A percentile compares a stretch with the other conserved stretches of the same genome.
phyloP scores from a whole-genome alignment of 179 eudicot species.

The Beta corolliflora region DNA sequence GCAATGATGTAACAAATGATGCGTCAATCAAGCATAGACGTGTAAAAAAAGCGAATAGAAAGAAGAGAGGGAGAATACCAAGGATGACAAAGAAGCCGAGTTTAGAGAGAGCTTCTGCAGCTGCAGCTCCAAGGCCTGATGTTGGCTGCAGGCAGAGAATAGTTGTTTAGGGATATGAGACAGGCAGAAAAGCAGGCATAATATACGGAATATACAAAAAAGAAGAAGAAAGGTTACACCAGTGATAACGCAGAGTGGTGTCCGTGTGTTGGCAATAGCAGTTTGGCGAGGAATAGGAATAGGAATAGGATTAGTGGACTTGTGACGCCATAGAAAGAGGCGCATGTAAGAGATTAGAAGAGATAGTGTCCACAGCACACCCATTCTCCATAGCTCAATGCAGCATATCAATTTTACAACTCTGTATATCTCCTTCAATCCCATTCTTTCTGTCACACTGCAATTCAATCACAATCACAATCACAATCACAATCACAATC shows the following conservation, averaged over 20 bases:
- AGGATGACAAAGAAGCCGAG: conserved; percentile 76
- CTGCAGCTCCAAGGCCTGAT: conserved; percentile 89
- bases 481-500: no score
- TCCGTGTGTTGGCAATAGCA: conserved; percentile 16
- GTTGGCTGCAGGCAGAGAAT: conserved; percentile 55
- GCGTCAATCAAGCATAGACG: conserved; percentile 2
- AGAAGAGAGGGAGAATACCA: conserved; percentile 39
- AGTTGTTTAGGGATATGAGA: no score
- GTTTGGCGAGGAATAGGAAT: conserved; percentile 18
- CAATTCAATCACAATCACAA: background rate
- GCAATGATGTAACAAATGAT: conserved; percentile 41
- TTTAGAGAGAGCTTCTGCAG: conserved; percentile 65
- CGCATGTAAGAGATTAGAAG: conserved; percentile 52
- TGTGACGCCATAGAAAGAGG: conserved; percentile 27
- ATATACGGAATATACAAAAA: no score
- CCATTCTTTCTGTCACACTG: conserved; percentile 4
- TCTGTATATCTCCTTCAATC: conserved; percentile 37
- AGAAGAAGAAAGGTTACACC: conserved; percentile 48
- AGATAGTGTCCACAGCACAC: conserved; percentile 58
- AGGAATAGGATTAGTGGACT: conserved; percentile 25
- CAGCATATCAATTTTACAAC: conserved; percentile 39
- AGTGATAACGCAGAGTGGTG: conserved; percentile 69
- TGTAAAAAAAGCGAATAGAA: background rate
- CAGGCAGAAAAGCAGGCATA: no score
- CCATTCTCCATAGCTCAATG: conserved; percentile 67